These are phyloP conservation scores for Henckelia pumila DNA, from an alignment of 257 asterid species.

Conservation along the genomic window DNA sequence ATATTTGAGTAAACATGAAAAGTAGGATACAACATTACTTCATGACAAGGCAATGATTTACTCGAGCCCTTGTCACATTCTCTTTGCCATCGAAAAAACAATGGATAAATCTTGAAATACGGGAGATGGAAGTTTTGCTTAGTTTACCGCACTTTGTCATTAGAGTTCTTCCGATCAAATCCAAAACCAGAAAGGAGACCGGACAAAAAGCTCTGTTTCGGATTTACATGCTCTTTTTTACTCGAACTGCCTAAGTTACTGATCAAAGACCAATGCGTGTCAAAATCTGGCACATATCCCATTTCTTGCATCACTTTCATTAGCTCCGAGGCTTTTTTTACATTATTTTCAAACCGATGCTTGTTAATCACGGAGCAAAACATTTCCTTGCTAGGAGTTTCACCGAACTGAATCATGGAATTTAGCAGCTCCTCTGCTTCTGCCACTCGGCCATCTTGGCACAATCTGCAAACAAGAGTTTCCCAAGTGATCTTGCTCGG, in stretches of 20 bases:
- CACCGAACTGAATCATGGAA: conserved; percentile 51
- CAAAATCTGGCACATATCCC: conserved; percentile 76
- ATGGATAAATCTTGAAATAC: not conserved
- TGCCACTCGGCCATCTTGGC: conserved; percentile 38
- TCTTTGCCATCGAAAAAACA: not conserved
- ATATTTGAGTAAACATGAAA: not conserved
- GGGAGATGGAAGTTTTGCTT: not conserved
- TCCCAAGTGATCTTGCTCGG: conserved; percentile 57
- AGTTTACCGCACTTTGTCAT: conserved; percentile 17
- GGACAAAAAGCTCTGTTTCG: conserved; percentile 48
- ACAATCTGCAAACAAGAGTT: conserved; percentile 38
- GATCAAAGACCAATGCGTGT: conserved; percentile 82
- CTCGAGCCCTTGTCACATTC: not conserved
- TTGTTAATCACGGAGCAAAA: conserved; percentile 45
- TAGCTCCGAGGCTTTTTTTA: conserved; percentile 48
- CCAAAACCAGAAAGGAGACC: conserved; percentile 69
- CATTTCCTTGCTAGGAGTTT: conserved; percentile 62
- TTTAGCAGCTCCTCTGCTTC: conserved; percentile 63
- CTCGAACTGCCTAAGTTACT: conserved; percentile 52
- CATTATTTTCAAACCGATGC: conserved; percentile 45
- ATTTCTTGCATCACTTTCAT: conserved; percentile 63
- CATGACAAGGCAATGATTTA: no score
- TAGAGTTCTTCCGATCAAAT: conserved; percentile 29
- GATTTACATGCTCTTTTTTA: conserved; percentile 30
- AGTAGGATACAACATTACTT: not conserved